Evolutionary conservation across 129 eudicot genomes (phyloP), one percentile per base, ranked within the genome.

Genomic region (Flaveria sonorensis): DNA sequence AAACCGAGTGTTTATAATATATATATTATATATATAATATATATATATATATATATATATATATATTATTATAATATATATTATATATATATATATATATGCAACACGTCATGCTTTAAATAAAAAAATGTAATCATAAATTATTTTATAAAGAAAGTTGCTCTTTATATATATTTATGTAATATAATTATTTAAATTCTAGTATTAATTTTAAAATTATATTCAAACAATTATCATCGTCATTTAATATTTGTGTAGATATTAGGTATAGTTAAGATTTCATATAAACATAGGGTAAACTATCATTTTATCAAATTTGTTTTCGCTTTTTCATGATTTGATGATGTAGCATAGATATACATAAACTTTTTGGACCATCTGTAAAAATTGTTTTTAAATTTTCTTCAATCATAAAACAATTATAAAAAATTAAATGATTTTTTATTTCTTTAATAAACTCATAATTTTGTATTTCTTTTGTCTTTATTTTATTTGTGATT

Each of bases 191-290:
- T 30, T 30, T 30, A 30, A 30, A 30, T 30, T 56, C 8, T 13
- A 50, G 55, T 14, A 48, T 60, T 52, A 16, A 6, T 52, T n/a
- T 52, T 52, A 52, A 6, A 67, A 18, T 39, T 21, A 19, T 67
- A 43, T 67, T 39, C 50, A 65, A n/a, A 39, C 14, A 10, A 21
- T 40, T 19, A 68, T 68, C 55, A 43, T 68, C 72, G 7, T 67
- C 52, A 67, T 67, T 67, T 32, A 67, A 68, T 43, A 42, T 4
- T 4, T 43, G 53, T 42, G 72, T 10, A 42, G 18, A 20, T 42
- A 10, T 42, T 68, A 68, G 55, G 72, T 68, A 68, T 42, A 40
- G 72, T 68, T 68, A 68, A 7, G 32, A 43, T 42, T 13, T 39
- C 16, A n/a, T 19, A 39, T 36, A 36, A 66, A 1, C 71, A 66